Evolutionary conservation across 169 alveolate genomes (phyloP).

Genomic region (Plasmodium coatneyi): DNA sequence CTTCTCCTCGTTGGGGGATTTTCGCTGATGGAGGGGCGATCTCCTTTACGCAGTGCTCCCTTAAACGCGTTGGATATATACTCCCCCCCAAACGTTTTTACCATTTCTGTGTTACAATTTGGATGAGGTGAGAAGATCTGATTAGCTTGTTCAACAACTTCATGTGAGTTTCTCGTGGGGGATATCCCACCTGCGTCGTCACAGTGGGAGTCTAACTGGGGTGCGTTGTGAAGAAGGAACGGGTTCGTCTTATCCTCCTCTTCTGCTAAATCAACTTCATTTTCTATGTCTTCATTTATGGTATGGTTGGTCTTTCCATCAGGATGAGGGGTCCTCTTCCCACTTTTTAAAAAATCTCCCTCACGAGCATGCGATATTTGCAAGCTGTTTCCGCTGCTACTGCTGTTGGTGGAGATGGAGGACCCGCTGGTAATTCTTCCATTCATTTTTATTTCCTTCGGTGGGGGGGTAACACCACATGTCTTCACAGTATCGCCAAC

Average conservation of each 20-base stretch:
- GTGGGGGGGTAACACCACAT: neutral
- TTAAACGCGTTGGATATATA: neutral
- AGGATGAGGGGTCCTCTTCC: neutral
- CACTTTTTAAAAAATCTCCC: neutral
- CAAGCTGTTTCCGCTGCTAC: neutral
- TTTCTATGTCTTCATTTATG: neutral
- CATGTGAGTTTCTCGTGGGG: neutral
- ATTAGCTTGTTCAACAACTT: neutral
- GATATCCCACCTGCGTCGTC: neutral
- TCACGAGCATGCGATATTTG: neutral
- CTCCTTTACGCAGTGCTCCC: neutral
- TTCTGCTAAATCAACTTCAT: neutral
- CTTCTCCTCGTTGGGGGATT: neutral
- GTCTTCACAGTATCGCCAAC: neutral
- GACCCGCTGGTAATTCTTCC: neutral
- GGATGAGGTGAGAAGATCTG: neutral
- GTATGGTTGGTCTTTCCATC: neutral
- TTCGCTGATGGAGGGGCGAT: neutral
- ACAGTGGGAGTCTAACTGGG: neutral
- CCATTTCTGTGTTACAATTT: neutral
- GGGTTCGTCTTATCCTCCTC: neutral
- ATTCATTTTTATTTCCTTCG: neutral
- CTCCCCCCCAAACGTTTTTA: neutral
- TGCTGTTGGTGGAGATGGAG: neutral
- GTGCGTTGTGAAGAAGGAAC: neutral